These are phyloP conservation scores for Chalciporus pseudorubinellus DNA, from an alignment of 768 basidiomycete species.

Conservation along the genomic window DNA sequence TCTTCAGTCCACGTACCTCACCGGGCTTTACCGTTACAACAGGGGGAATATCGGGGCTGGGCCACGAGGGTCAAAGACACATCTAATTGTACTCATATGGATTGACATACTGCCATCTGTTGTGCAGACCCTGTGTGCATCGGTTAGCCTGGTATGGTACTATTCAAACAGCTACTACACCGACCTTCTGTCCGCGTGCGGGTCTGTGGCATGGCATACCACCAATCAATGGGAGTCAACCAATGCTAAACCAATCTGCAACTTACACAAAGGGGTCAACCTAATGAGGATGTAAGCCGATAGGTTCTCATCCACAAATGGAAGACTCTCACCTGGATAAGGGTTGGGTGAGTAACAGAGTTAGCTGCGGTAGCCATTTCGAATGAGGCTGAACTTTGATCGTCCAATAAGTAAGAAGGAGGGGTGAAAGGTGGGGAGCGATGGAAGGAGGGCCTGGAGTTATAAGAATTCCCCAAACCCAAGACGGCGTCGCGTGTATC, in stretches of 20 bases:
- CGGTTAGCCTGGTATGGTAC: not conserved
- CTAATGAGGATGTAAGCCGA: constrained; percentile 29
- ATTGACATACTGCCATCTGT: constrained; percentile 67
- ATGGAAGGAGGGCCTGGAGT: not conserved
- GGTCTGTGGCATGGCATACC: constrained; percentile 31
- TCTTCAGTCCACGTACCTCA: constrained; percentile 35
- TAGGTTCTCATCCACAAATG: not conserved
- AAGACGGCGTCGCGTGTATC: not conserved
- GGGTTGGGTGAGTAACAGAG: constrained; percentile 56
- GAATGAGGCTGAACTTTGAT: not conserved
- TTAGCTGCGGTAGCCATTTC: constrained; percentile 61
- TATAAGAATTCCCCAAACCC: too few species aligned
- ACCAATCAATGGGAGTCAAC: not conserved
- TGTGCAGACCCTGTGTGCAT: constrained; percentile 53
- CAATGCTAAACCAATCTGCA: not conserved
- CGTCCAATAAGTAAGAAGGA: not conserved
- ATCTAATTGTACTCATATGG: not conserved
- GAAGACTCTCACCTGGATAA: constrained; percentile 47
- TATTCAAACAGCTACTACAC: not conserved
- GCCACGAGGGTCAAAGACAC: not conserved
- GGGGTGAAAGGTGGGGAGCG: not conserved
- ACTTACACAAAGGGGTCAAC: constrained; percentile 72
- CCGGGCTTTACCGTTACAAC: constrained; percentile 61
- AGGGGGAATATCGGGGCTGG: constrained; percentile 63
- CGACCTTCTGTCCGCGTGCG: constrained; percentile 56